Evolutionary conservation across 2,329 filamentous ascomycete species (phyloP).

Genomic region (Cryphonectria parasitica): DNA sequence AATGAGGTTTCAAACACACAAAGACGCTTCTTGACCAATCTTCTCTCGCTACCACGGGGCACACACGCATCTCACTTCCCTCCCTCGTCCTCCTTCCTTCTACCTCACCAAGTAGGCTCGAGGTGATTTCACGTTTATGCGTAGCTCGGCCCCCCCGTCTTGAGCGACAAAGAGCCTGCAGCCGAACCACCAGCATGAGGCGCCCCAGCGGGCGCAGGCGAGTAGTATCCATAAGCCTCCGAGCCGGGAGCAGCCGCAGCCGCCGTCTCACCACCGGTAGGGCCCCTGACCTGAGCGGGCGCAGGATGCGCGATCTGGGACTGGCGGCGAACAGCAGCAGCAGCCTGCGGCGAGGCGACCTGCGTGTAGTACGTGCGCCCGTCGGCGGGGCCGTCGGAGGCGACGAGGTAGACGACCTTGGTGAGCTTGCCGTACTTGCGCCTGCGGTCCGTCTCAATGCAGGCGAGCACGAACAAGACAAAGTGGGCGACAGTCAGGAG

Average conservation of each 20-base stretch:
- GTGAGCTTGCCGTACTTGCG: slow-evolving; percentile 22
- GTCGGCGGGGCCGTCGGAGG: slow-evolving; percentile 13
- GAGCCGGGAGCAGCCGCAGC: not conserved
- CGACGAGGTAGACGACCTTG: slow-evolving; percentile 24
- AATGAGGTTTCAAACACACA: not conserved
- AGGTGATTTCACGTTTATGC: not conserved
- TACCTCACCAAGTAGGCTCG: not conserved
- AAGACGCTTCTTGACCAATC: not conserved
- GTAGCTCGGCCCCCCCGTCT: not conserved
- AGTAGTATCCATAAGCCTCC: not conserved
- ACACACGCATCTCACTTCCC: not conserved
- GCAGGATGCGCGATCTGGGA: not conserved
- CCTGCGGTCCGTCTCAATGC: slow-evolving; percentile 31
- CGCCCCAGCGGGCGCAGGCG: not conserved
- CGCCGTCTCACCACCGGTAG: not conserved
- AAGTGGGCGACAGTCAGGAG: slow-evolving; percentile 30
- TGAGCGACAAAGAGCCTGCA: not conserved
- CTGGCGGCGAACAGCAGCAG: slow-evolving; percentile 1
- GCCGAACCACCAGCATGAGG: not conserved
- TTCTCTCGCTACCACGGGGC: not conserved
- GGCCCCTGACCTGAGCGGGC: not conserved
- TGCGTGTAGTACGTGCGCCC: slow-evolving; percentile 21
- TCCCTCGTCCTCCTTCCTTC: not conserved
- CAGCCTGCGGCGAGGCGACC: not conserved
- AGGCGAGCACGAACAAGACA: slow-evolving; percentile 30